Base-by-base conservation (phyloP, 2,329 filamentous ascomycete species). In the Claviceps spartinae region DNA sequence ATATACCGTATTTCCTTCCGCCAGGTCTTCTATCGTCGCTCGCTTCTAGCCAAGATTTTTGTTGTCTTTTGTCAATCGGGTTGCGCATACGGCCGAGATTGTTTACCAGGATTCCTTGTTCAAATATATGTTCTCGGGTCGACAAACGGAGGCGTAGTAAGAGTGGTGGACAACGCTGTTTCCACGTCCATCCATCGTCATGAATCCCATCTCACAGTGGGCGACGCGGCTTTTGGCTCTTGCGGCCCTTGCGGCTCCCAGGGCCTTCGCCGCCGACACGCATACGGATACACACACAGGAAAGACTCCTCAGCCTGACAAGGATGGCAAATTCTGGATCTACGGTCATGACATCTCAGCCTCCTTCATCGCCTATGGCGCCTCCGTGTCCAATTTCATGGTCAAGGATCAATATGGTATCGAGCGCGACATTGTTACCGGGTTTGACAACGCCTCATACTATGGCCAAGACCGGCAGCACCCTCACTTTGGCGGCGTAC, bases 361-460 rank as follows among this genome's bases (percentile, higher is more conserved):
- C 8, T 70, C 75, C 47, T 89, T 89, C 66, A 82, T 89, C 46
- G 75, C 83, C 1, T 89, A 89, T 60, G 86, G 85, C 55, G 86
- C 85, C 7, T 81, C 81, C 54, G 77, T 90, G 60, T 77, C 83
- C 53, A 84, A 88, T 62, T 71, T 90, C 50, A 73, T 86, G 64
- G 74, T 90, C 64, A 75, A 78, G 40, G 85, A 88, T 65, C 78
- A 79, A 59, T 74, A 83, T 58, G 85, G 84, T 46, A 69, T 84
- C 44, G 73, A 79, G 62, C 77, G 85, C 54, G 86, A 90, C 62
- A 71, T 90, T 48, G 80, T 90, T 1, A 75, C 77, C 47, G 86
- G 86, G 47, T 89, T 82, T 60, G 86, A 90, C 69, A 88, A 88
- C 62, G 85, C 85, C 46, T 79, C 71, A 50, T 81, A 85, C 68